Conservation (phyloP, 78 protist species). For the Emiliania huxleyi region DNA sequence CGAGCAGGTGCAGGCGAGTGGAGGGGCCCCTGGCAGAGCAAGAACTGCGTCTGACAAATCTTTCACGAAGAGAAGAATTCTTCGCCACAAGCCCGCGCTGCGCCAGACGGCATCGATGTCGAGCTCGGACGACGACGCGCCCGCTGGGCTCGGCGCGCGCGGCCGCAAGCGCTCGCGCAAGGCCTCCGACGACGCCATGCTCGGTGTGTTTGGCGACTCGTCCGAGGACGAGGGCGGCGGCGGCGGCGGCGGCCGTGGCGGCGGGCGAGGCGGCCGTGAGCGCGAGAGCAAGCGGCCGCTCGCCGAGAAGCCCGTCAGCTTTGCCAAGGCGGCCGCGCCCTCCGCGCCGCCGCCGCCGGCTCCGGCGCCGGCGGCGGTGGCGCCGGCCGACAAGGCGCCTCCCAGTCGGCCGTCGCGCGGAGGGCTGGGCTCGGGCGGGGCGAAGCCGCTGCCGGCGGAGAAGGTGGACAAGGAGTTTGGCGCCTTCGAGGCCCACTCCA, state of each 20-base stretch:
- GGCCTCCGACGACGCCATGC: background rate
- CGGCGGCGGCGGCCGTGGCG: too few relatives aligned
- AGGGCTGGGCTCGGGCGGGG: background rate
- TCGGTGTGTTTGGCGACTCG: background rate
- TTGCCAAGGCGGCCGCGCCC: background rate
- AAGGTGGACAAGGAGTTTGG: background rate
- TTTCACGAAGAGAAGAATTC: too few relatives aligned
- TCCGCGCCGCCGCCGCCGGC: background rate
- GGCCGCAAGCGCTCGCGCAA: background rate
- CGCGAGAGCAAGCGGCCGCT: constrained; percentile 4
- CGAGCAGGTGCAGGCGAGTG: too few relatives aligned
- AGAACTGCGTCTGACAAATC: too few relatives aligned
- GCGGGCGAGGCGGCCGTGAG: background rate
- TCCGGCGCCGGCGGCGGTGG: background rate
- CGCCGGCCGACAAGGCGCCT: background rate
- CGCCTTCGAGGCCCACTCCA: background rate
- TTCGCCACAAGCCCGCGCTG: too few relatives aligned
- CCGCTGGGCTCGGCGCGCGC: background rate
- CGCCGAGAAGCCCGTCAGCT: background rate
- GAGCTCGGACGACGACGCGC: background rate
- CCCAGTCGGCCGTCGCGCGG: background rate
- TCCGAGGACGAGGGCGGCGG: background rate
- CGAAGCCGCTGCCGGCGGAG: background rate
- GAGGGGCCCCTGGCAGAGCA: too few relatives aligned
- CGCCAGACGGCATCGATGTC: too few relatives aligned